Evolutionary conservation across 2,329 filamentous ascomycete species (phyloP).

Genomic region (Colletotrichum chlorophyti): DNA sequence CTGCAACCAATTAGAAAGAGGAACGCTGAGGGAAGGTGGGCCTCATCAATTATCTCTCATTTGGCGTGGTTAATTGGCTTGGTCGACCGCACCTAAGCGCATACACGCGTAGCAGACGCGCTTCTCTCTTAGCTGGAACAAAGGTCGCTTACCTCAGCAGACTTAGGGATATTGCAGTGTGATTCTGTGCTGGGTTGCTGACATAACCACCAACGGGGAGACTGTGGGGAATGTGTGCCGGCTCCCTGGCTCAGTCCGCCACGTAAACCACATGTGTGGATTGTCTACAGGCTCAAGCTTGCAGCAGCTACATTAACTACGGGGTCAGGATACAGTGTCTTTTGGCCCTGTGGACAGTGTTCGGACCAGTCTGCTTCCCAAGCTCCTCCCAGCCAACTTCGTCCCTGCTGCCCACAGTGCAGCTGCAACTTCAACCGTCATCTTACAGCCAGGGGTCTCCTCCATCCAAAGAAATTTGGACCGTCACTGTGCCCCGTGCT

Average conservation of each 20-base stretch:
- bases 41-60: neutral
- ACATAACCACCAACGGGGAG: neutral
- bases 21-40: neutral
- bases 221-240: neutral
- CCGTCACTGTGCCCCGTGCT: constrained; percentile 17
- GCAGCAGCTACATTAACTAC: constrained; percentile 12
- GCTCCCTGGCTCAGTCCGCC: constrained; percentile 11
- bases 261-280: constrained; percentile 21
- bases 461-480: constrained; percentile 29
- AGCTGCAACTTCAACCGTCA: too few species aligned
- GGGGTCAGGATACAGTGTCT: neutral
- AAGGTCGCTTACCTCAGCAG: neutral
- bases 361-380: neutral
- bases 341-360: neutral
- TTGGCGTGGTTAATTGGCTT: neutral
- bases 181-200: neutral
- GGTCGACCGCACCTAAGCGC: constrained; percentile 2
- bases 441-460: constrained; percentile 24
- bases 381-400: neutral
- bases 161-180: neutral
- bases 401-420: constrained; percentile 1
- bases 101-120: neutral
- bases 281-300: constrained; percentile 6
- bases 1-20: neutral
- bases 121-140: too few species aligned